Percentiles rank a stretch among this genome's conserved stretches.
Conservation (phyloP, 768 basidiomycete species). For the Lentinula sp. region DNA sequence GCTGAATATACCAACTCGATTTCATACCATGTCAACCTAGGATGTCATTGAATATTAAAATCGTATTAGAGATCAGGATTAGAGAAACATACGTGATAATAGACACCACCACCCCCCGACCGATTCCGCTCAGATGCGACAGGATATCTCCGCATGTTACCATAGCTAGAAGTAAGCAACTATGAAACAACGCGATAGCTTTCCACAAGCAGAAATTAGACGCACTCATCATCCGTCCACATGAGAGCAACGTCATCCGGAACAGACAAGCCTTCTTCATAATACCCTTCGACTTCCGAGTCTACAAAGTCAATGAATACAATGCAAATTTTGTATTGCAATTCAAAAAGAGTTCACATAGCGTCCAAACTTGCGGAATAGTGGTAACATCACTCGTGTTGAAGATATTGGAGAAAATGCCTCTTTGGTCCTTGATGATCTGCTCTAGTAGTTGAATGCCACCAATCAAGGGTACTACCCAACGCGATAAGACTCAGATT, state of each 20-base stretch:
- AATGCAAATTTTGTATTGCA: neutral
- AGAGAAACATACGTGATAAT: slow-evolving; percentile 49
- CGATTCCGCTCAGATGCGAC: slow-evolving; percentile 47
- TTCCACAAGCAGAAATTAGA: neutral
- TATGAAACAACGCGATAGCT: neutral
- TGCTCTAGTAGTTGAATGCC: slow-evolving; percentile 43
- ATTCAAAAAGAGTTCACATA: slow-evolving; percentile 33
- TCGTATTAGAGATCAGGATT: neutral
- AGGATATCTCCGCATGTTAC: slow-evolving; percentile 63
- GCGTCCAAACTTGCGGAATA: slow-evolving; percentile 63
- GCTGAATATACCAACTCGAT: neutral
- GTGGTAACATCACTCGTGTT: slow-evolving; percentile 35
- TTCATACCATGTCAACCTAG: slow-evolving; percentile 42
- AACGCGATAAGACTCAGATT: neutral
- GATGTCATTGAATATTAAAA: slow-evolving; percentile 1
- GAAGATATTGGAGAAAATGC: slow-evolving; percentile 50
- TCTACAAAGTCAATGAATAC: slow-evolving; percentile 18
- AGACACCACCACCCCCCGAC: slow-evolving; percentile 65
- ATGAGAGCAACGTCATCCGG: slow-evolving; percentile 61
- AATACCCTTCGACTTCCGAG: slow-evolving; percentile 63
- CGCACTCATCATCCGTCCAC: slow-evolving; percentile 69
- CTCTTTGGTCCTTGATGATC: slow-evolving; percentile 54
- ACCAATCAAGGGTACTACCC: slow-evolving; percentile 45
- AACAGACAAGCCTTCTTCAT: slow-evolving; percentile 54
- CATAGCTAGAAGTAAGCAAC: slow-evolving; percentile 37